A percentile compares a stretch with the other conserved stretches of the same genome.
Evolutionary conservation across 441 rosid species (phyloP).

Genomic region (Erodium moschatum): DNA sequence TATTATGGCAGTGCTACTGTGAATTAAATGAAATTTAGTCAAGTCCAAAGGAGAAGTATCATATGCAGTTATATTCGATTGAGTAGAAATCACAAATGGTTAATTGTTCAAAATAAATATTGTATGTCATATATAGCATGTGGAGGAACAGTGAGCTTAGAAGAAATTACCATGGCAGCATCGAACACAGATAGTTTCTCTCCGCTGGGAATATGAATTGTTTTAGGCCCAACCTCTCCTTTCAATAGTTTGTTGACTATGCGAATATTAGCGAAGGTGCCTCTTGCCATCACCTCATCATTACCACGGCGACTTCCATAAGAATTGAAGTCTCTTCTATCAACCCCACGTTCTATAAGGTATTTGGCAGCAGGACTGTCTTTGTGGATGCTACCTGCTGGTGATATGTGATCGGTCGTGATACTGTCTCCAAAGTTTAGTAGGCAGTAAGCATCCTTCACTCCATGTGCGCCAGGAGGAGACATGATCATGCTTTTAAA

Average conservation of each 20-base stretch:
- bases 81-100: too few species aligned
- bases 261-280: conserved; percentile 78
- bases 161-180: conserved; percentile 61
- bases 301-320: conserved; percentile 91
- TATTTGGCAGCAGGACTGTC: conserved; percentile 85
- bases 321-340: conserved; percentile 72
- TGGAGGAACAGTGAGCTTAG: neutral
- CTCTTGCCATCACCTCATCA: conserved; percentile 85
- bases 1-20: neutral
- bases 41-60: neutral
- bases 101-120: too few species aligned
- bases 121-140: neutral
- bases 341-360: conserved; percentile 72
- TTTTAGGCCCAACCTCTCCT: conserved; percentile 89
- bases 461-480: conserved; percentile 79
- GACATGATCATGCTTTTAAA: conserved; percentile 90
- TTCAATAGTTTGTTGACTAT: conserved; percentile 63
- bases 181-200: conserved; percentile 83
- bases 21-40: neutral
- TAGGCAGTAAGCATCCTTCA: conserved; percentile 72
- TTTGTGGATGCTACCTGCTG: conserved; percentile 87
- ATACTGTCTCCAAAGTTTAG: conserved; percentile 86
- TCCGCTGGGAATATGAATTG: conserved; percentile 70
- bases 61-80: neutral
- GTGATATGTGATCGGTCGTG: conserved; percentile 90